Evolutionary conservation across 75 land plant genomes (phyloP).

Genomic region (Selaginella moellendorffii): DNA sequence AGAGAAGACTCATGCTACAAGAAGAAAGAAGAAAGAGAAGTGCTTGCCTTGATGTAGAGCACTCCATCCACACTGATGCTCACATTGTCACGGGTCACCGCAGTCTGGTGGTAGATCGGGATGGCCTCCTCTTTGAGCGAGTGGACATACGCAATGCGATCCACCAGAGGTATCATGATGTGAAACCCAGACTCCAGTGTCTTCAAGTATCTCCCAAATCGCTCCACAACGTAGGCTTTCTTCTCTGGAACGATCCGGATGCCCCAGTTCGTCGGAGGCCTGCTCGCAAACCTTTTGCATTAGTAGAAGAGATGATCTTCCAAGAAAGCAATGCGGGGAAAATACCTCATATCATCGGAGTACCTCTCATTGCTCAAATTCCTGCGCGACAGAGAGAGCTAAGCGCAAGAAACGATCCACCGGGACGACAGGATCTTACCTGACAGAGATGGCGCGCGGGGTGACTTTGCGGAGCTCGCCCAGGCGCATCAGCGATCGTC

Average conservation of each 20-base stretch:
- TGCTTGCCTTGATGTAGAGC: conserved; percentile 64
- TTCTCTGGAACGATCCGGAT: conserved; percentile 84
- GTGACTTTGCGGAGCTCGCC: too few species aligned
- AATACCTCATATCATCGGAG: too few species aligned
- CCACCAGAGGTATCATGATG: conserved; percentile 68
- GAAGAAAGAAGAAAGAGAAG: not conserved
- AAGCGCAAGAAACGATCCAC: too few species aligned
- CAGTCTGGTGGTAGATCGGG: conserved; percentile 75
- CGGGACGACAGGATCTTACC: too few species aligned
- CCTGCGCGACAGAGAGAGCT: too few species aligned
- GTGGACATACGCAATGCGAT: conserved; percentile 86
- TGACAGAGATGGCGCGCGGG: too few species aligned
- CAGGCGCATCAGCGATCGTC: too few species aligned
- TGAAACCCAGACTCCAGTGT: conserved; percentile 73
- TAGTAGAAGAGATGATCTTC: too few species aligned
- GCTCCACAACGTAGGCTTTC: conserved; percentile 72
- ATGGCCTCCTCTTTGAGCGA: conserved; percentile 95
- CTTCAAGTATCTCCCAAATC: conserved; percentile 78
- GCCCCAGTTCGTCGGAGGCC: conserved; percentile 80
- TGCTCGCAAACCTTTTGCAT: conserved; percentile 32
- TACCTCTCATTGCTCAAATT: too few species aligned
- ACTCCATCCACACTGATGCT: conserved; percentile 83
- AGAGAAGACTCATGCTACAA: not conserved
- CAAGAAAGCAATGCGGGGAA: too few species aligned
- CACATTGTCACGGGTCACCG: conserved; percentile 92